Base-by-base conservation (phyloP, 2,329 filamentous ascomycete species). In the Cryphonectria parasitica region DNA sequence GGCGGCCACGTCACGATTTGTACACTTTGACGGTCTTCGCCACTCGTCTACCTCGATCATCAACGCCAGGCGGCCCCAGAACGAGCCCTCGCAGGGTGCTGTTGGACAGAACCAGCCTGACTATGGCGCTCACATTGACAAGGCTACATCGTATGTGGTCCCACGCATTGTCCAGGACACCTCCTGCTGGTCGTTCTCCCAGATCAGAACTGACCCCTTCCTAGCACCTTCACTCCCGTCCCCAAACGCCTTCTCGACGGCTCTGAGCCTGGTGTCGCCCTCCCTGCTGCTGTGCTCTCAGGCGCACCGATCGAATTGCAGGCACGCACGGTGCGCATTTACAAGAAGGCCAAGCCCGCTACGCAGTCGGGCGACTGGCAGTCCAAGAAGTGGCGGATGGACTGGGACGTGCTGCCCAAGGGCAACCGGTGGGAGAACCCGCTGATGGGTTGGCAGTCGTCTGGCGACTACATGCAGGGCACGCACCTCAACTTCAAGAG, bases 381-480 rank as follows among this genome's bases (percentile, higher is more conserved):
- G 79, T 85, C 88, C 69, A 89, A 92, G 79, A 89, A 92, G 78
- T 99, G 96, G 96, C 91, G 95, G 66, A 97, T 99, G 94, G 96
- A 99, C 81, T 99, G 96, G 96, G 96, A 99, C 80, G 90, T 97
- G 64, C 87, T 98, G 43, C 83, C 87, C 77, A 98, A 97, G 85
- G 96, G 96, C 73, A 93, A 98, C 83, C 89, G 96, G 77, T 99
- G 96, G 97, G 96, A 99, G 86, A 99, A 99, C 83, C 93, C 92
- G 63, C 83, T 99, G 80, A 99, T 99, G 89, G 96, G 96, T 72
- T 99, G 97, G 97, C 95, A 98, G 80, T 98, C 95, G 34, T 97
- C 94, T 25, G 95, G 88, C 69, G 96, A 99, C 82, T 90, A 89
- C 79, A 96, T 99, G 94, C 95, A 99, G 82, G 95, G 94, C 78